Conservation (phyloP, 352 stramenopile species). For the Phytophthora tubulina region DNA sequence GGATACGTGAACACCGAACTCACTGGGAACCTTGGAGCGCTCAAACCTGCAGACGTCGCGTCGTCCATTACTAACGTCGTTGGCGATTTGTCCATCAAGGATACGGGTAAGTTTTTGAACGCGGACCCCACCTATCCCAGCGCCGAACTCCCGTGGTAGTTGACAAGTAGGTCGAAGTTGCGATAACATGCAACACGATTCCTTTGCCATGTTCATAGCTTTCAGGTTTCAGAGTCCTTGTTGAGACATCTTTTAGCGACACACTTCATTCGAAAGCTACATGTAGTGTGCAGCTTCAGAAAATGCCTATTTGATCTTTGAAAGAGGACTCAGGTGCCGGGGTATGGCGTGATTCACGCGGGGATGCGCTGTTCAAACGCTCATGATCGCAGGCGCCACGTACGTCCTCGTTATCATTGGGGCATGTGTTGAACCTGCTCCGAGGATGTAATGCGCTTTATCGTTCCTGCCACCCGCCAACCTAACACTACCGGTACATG, state of each 20-base stretch:
- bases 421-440: conserved; percentile 17
- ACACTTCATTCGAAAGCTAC: neutral
- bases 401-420: conserved; percentile 31
- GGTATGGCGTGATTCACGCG: conserved; percentile 5
- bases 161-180: neutral
- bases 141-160: conserved; percentile 41
- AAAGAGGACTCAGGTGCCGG: neutral
- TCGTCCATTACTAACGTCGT: conserved; percentile 31
- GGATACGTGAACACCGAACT: conserved; percentile 53
- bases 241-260: neutral
- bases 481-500: no score
- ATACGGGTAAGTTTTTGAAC: conserved; percentile 46
- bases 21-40: conserved; percentile 28
- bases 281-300: neutral
- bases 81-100: conserved; percentile 23
- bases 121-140: conserved; percentile 20
- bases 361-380: neutral
- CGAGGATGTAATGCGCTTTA: neutral
- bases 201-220: neutral
- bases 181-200: conserved; percentile 1
- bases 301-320: neutral
- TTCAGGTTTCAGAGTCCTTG: no score
- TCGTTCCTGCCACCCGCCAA: neutral
- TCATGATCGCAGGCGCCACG: conserved; percentile 22
- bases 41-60: conserved; percentile 37